Evolutionary conservation across 192 early-diverging fungal genomes (phyloP), one percentile per base, ranked within the genome.

Genomic region (Rhizoclosmatium globosum): DNA sequence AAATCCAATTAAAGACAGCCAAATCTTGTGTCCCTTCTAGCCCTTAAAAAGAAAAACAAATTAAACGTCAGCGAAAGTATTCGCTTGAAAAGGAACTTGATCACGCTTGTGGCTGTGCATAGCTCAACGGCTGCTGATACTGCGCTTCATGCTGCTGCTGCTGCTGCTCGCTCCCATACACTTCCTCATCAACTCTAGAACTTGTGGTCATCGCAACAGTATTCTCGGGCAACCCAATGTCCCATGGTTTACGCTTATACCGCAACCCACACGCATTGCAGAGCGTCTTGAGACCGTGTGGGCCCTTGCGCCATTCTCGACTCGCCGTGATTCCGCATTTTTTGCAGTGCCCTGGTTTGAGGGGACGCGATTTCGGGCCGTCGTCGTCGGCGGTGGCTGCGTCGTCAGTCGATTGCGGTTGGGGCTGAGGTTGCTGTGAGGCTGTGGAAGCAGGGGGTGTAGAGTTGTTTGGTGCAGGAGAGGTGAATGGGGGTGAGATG

Each of bases 231-330:
- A 31, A 31, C 60, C 7, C 60, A 59, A 58, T 47, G 0, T 79
- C 79, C 79, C 67, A 76, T 42, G 74, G 74, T 46, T 76, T 76
- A n/a, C 74, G 74, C 41, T 76, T 76, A 44, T 46, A 76, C 23
- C 74, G 74, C 13, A 76, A 38, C n/a, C 64, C 64, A 47, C 80
- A 81, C 15, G 77, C 77, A 50, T 79, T 79, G 68, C 77, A 79
- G 11, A 79, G 47, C 13, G 77, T 79, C 56, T 79, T 79, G 1
- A 48, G 7, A 2, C 77, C 77, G 19, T 79, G 68, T n/a, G 77
- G 77, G 31, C 77, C 77, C 38, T 71, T 68, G 11, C 77, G 2
- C 77, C 77, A 79, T 42, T 79, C 77, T 31, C 60, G 67, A 39
- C 69, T 72, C 42, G 46, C 41, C 47, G 59, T 79, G 17, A 48